phyloP scores from a whole-genome alignment of 805 yeast species.

The Hanseniaspora mollemarum region DNA sequence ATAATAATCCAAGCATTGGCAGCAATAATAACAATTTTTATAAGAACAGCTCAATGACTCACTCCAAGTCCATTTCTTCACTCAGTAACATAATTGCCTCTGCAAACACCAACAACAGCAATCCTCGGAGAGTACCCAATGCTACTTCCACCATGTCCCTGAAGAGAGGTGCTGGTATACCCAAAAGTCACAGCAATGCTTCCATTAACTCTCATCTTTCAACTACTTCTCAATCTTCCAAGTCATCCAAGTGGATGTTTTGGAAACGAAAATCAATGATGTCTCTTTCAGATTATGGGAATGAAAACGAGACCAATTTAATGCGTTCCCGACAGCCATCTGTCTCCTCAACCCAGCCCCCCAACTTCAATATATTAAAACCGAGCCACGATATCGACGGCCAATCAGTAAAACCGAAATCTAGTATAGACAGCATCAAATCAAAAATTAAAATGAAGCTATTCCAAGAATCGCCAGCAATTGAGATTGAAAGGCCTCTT shows the following conservation, averaged over 20 bases:
- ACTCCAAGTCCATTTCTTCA: slow-evolving; percentile 13
- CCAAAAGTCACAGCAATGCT: slow-evolving; percentile 22
- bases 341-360: too few relatives aligned
- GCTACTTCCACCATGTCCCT: slow-evolving; percentile 2
- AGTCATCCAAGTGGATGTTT: slow-evolving; percentile 26
- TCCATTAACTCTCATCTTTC: slow-evolving; percentile 19
- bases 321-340: neutral
- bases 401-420: slow-evolving; percentile 7
- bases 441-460: slow-evolving; percentile 14
- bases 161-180: neutral
- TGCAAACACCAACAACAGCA: slow-evolving; percentile 1
- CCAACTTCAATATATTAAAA: too few relatives aligned
- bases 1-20: neutral
- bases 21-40: neutral
- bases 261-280: slow-evolving; percentile 25
- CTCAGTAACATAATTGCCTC: slow-evolving; percentile 11
- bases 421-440: slow-evolving; percentile 13
- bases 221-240: slow-evolving; percentile 16
- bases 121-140: slow-evolving; percentile 1
- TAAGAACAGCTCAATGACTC: slow-evolving; percentile 4
- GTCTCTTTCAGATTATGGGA: slow-evolving; percentile 6
- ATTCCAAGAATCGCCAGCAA: neutral
- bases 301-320: neutral
- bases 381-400: neutral
- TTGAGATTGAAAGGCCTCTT: neutral